phyloP scores from a whole-genome alignment of 768 basidiomycete genomes.

The Collybiopsis confluens region DNA sequence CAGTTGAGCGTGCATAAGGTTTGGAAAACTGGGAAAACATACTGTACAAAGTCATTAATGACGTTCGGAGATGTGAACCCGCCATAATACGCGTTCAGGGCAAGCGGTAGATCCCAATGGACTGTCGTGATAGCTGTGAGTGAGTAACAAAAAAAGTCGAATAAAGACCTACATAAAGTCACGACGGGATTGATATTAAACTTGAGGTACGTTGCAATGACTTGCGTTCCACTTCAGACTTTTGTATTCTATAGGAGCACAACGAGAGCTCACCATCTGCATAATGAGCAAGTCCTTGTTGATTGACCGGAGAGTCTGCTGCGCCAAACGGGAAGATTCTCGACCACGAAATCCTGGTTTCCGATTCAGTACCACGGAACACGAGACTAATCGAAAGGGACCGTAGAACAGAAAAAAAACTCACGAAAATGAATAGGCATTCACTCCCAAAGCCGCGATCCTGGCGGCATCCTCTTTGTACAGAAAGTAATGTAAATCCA shows the following conservation, averaged over 20 bases:
- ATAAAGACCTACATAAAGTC: slow-evolving; percentile 39
- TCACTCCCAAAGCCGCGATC: slow-evolving; percentile 47
- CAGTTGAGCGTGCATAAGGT: not conserved
- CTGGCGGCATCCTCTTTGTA: slow-evolving; percentile 50
- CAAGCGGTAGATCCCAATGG: slow-evolving; percentile 48
- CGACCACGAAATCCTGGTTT: slow-evolving; percentile 49
- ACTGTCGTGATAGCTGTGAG: slow-evolving; percentile 19
- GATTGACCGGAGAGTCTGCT: slow-evolving; percentile 45
- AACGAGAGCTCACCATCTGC: slow-evolving; percentile 30
- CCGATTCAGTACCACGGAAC: no score
- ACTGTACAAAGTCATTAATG: slow-evolving; percentile 47
- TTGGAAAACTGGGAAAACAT: slow-evolving; percentile 3
- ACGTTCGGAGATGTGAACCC: slow-evolving; percentile 42
- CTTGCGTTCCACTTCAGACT: slow-evolving; percentile 14
- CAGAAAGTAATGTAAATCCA: slow-evolving; percentile 46
- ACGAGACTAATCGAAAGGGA: no score
- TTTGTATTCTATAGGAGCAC: not conserved
- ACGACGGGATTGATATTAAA: slow-evolving; percentile 41
- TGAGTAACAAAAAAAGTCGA: not conserved
- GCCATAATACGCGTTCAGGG: slow-evolving; percentile 44
- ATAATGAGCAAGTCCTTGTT: slow-evolving; percentile 41
- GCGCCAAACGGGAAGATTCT: slow-evolving; percentile 48
- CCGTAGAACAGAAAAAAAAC: no score
- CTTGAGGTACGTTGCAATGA: slow-evolving; percentile 41
- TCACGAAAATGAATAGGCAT: slow-evolving; percentile 50